Evolutionary conservation across 768 basidiomycete genomes (phyloP).

Genomic region (Boletus rex-veris): DNA sequence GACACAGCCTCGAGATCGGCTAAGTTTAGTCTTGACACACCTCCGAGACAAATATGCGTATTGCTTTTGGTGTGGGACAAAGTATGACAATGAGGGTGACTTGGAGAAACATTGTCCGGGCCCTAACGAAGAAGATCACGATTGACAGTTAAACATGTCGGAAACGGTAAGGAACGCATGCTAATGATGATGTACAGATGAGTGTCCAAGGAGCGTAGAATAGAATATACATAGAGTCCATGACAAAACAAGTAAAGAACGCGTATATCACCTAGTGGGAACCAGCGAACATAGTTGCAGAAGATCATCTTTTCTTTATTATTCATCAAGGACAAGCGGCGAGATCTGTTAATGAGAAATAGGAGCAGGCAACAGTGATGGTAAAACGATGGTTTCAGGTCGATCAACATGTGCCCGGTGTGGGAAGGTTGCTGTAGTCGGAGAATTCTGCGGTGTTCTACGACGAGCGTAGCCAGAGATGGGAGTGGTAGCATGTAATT

Average conservation of each 20-base stretch:
- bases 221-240: conserved; percentile 21
- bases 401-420: conserved; percentile 31
- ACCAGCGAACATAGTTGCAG: background rate
- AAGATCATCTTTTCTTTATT: background rate
- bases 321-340: background rate
- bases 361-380: conserved; percentile 50
- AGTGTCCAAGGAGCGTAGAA: conserved; percentile 22
- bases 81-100: conserved; percentile 60
- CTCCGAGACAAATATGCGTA: conserved; percentile 69
- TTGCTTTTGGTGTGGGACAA: conserved; percentile 87
- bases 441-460: conserved; percentile 72
- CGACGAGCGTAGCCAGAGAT: conserved; percentile 80
- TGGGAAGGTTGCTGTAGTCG: conserved; percentile 62
- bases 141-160: conserved; percentile 40
- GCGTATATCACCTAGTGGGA: background rate
- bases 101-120: conserved; percentile 71
- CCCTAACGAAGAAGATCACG: conserved; percentile 71
- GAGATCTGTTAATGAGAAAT: conserved; percentile 17
- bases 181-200: conserved; percentile 30
- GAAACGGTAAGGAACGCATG: conserved; percentile 16
- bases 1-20: conserved; percentile 64
- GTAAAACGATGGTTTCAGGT: conserved; percentile 40
- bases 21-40: conserved; percentile 66
- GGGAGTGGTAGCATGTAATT: conserved; percentile 63
- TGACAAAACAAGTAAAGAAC: conserved; percentile 14